Evolutionary conservation across 2,329 filamentous ascomycete species (phyloP).

Genomic region (Colletotrichum coccodes): DNA sequence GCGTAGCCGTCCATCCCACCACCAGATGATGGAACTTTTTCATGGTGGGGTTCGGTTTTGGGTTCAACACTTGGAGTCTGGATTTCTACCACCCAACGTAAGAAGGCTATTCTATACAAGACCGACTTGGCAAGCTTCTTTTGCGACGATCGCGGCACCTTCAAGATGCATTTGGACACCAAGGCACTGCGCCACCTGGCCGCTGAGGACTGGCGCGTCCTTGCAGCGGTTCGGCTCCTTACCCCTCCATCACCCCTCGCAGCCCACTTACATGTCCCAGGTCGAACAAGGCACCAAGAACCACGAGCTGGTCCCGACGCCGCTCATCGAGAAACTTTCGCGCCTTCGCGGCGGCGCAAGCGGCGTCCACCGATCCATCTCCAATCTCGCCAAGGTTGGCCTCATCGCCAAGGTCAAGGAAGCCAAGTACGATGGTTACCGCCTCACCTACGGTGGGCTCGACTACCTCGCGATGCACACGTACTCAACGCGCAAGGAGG

Average conservation of each 20-base stretch:
- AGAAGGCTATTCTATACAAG: not conserved
- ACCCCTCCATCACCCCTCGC: constrained; percentile 38
- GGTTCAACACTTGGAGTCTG: not conserved
- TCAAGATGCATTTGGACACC: constrained; percentile 91
- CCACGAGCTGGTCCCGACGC: constrained; percentile 94
- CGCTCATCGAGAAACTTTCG: constrained; percentile 85
- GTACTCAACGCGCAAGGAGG: constrained; percentile 79
- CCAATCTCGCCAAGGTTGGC: constrained; percentile 88
- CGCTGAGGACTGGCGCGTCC: constrained; percentile 92
- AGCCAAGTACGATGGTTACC: constrained; percentile 96
- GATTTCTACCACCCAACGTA: not conserved
- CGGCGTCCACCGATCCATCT: constrained; percentile 88
- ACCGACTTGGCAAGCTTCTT: not conserved
- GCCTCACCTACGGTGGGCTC: constrained; percentile 93
- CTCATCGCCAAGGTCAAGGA: constrained; percentile 95
- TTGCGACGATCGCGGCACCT: not conserved
- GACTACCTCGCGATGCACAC: constrained; percentile 97
- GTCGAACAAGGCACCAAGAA: constrained; percentile 95
- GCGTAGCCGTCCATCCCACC: constrained; percentile 40
- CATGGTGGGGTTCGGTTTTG: constrained; percentile 3
- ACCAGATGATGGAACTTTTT: constrained; percentile 26
- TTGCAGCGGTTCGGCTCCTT: constrained; percentile 78
- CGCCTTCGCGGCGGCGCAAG: constrained; percentile 81
- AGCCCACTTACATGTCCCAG: constrained; percentile 62
- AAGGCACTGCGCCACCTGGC: constrained; percentile 93